These are phyloP conservation scores for Ophiostoma quercus DNA, from an alignment of 2,329 filamentous ascomycete species.

Conservation along the genomic window DNA sequence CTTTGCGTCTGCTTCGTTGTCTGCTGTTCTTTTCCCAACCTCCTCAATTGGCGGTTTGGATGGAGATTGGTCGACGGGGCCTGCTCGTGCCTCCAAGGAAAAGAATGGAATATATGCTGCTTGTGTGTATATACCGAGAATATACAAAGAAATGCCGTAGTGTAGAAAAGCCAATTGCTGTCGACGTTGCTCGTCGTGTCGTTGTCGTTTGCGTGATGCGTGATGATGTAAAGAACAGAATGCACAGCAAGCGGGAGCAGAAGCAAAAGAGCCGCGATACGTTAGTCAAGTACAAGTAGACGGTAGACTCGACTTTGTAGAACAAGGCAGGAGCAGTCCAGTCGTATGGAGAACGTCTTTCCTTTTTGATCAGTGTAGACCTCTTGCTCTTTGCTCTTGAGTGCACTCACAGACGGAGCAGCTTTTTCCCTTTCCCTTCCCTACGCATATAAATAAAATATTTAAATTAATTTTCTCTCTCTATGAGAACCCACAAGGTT, in stretches of 20 bases:
- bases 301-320: neutral
- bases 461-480: neutral
- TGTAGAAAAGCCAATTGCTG: neutral
- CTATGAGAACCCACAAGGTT: neutral
- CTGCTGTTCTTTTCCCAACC: constrained; percentile 19
- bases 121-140: neutral
- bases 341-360: neutral
- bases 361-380: neutral
- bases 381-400: neutral
- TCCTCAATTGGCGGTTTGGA: constrained; percentile 19
- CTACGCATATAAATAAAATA: neutral
- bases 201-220: constrained; percentile 4
- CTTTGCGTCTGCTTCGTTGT: neutral
- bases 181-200: neutral
- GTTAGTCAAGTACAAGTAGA: neutral
- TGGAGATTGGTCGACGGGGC: constrained; percentile 7
- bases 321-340: neutral
- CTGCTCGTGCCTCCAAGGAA: neutral
- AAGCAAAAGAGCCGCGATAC: neutral
- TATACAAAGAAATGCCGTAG: neutral
- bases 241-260: too few relatives aligned
- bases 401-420: neutral
- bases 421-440: neutral
- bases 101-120: neutral
- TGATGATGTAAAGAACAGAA: neutral